Percentiles rank a stretch among this genome's conserved stretches.
phyloP scores from a whole-genome alignment of 2,329 filamentous ascomycete genomes.

The Trichoderma asperellum region DNA sequence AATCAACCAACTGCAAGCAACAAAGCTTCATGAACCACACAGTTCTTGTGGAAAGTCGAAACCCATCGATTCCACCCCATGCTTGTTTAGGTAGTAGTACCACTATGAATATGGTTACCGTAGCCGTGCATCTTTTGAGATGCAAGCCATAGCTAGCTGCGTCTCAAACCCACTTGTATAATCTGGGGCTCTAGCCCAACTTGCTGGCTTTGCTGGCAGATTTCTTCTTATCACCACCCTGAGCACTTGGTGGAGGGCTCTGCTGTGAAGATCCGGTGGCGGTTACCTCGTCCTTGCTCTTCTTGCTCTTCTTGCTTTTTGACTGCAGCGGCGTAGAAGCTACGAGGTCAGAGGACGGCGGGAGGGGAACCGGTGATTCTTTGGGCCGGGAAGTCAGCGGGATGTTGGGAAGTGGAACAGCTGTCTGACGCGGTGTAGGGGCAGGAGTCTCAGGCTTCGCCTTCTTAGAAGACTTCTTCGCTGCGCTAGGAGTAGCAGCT shows the following conservation, averaged over 20 bases:
- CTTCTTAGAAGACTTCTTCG: slow-evolving; percentile 35
- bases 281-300: slow-evolving; percentile 37
- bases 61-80: not conserved
- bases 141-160: not conserved
- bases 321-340: slow-evolving; percentile 33
- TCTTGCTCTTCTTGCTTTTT: slow-evolving; percentile 39
- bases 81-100: not conserved
- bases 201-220: not conserved
- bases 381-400: slow-evolving; percentile 40
- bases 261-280: slow-evolving; percentile 29
- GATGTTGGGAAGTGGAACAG: slow-evolving; percentile 43
- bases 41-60: not conserved
- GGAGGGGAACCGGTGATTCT: slow-evolving; percentile 35
- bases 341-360: slow-evolving; percentile 26
- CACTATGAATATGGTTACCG: not conserved
- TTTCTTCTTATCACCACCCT: slow-evolving; percentile 28
- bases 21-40: not conserved
- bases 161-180: slow-evolving; percentile 12
- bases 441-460: slow-evolving; percentile 38
- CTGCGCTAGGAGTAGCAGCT: slow-evolving; percentile 31
- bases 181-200: slow-evolving; percentile 14
- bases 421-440: slow-evolving; percentile 38
- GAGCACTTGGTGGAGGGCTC: slow-evolving; percentile 33
- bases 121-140: not conserved
- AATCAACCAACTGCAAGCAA: not conserved